Evolutionary conservation across 345 rosid genomes (phyloP), one percentile per base, ranked within the genome.

Genomic region (Acer negundo): DNA sequence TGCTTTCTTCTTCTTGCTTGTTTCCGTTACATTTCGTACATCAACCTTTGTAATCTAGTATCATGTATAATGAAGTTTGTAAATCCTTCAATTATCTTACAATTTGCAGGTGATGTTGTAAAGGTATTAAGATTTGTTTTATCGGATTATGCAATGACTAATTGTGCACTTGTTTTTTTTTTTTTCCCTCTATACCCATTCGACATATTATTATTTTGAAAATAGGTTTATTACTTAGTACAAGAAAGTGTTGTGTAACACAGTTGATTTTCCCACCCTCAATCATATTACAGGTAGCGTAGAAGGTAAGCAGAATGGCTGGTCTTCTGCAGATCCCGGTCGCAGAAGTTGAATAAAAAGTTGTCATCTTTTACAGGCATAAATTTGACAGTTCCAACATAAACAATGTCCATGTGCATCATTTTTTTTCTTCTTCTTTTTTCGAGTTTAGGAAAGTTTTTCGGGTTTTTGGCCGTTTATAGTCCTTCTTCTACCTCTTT

Each of bases 331-430:
- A 46, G 92, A 89, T 77, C 81, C 87, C 22, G 59, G 89, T 51
- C 83, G 87, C 24, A 79, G 69, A 91, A 56, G 88, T 62, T 97
- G 86, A 87, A 90, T 62, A 94, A 86, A 85, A 97, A 89, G 74
- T 83, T 80, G 74, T 83, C 90, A 6, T 62, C 91, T 44, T 38
- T 82, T n/a, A 20, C 26, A 8, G 1, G 58, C 58, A 22, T 1
- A 56, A n/a, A 1, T 56, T 1, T n/a, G 10, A 13, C 17, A 7
- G 5, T 2, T 7, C 63, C 90, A 16, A 83, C 88, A 73, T 80
- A 84, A 67, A 79, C 72, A 4, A 11, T 31, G 61, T 47, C 65
- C 7, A 20, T 74, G 67, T 69, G 38, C 61, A 55, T 77, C 10
- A 80, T 23, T 65, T 31, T 81, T 76, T 11, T 76, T n/a, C 67